These are phyloP conservation scores for Sordariomycetes sp. DNA, from an alignment of 2,329 filamentous ascomycete genomes.

Conservation along the genomic window DNA sequence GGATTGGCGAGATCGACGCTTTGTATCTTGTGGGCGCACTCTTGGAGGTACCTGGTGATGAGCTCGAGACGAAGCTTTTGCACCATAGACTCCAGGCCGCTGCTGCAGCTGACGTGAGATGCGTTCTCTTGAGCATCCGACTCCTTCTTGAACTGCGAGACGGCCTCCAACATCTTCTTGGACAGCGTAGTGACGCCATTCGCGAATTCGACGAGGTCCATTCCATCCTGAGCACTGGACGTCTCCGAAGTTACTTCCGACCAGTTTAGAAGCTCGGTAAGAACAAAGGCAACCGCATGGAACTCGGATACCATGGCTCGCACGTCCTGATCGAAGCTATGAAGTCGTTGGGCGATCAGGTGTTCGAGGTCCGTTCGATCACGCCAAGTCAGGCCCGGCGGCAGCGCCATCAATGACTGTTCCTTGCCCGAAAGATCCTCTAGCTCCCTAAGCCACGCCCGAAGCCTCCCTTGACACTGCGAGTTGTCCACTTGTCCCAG, in stretches of 20 bases:
- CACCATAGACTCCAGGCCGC: conserved; percentile 27
- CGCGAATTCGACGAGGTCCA: conserved; percentile 33
- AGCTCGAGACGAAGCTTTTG: conserved; percentile 48
- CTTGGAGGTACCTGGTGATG: conserved; percentile 31
- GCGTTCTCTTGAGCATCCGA: conserved; percentile 16
- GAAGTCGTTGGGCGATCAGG: conserved; percentile 24
- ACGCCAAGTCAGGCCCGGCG: conserved; percentile 35
- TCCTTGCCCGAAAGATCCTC: conserved; percentile 28
- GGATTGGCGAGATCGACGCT: conserved; percentile 17
- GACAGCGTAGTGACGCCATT: conserved; percentile 51
- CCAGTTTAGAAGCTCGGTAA: conserved; percentile 60
- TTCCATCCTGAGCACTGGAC: conserved; percentile 11
- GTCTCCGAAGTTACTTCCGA: conserved; percentile 23
- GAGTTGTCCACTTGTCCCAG: conserved; percentile 44
- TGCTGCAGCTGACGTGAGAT: conserved; percentile 2
- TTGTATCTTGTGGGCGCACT: conserved; percentile 25
- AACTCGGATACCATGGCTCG: conserved; percentile 23
- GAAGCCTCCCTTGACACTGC: conserved; percentile 30
- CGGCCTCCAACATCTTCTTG: conserved; percentile 66
- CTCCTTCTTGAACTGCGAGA: conserved; percentile 59
- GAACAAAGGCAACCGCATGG: conserved; percentile 52
- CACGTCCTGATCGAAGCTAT: conserved; percentile 28
- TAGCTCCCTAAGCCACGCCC: conserved; percentile 39
- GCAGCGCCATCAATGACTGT: conserved; percentile 33
- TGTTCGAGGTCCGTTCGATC: conserved; percentile 19